phyloP scores from a whole-genome alignment of 2,329 filamentous ascomycete species.

The Colletotrichum trifolii region DNA sequence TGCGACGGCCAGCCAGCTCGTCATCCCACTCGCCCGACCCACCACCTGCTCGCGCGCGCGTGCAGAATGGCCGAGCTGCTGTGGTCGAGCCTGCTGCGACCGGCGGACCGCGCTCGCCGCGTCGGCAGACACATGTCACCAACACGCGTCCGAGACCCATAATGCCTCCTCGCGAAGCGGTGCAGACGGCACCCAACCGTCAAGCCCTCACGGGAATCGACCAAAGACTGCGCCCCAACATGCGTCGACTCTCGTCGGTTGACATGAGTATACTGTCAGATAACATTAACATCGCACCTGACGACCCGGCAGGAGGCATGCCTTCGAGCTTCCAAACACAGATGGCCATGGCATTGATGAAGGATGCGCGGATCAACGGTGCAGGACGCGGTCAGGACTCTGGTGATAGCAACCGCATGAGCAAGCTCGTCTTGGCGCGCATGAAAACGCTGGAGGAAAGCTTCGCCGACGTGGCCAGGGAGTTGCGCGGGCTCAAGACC shows the following conservation, averaged over 20 bases:
- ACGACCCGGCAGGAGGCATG: slow-evolving; percentile 71
- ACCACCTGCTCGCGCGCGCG: slow-evolving; percentile 42
- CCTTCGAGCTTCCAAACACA: slow-evolving; percentile 85
- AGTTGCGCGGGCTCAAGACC: slow-evolving; percentile 74
- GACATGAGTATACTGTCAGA: slow-evolving; percentile 82
- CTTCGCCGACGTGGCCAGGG: slow-evolving; percentile 85
- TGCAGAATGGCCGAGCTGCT: slow-evolving; percentile 40
- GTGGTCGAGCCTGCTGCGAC: slow-evolving; percentile 51
- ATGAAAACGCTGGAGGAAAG: slow-evolving; percentile 96
- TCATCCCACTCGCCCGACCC: slow-evolving; percentile 56
- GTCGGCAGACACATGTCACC: slow-evolving; percentile 54
- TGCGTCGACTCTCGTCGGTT: slow-evolving; percentile 68
- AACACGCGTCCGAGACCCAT: slow-evolving; percentile 68
- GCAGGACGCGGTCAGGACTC: slow-evolving; percentile 49
- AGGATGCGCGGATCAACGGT: slow-evolving; percentile 63
- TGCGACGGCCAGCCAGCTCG: slow-evolving; percentile 49
- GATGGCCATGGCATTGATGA: slow-evolving; percentile 77
- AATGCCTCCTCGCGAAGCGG: slow-evolving; percentile 61
- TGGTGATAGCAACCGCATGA: slow-evolving; percentile 74
- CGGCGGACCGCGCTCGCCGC: slow-evolving; percentile 58
- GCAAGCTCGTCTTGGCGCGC: slow-evolving; percentile 82
- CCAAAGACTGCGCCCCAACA: slow-evolving; percentile 52
- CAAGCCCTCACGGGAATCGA: slow-evolving; percentile 64
- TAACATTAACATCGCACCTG: slow-evolving; percentile 69
- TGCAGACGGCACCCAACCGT: slow-evolving; percentile 67